Conservation (phyloP, 441 rosid species). For the Populus hybrid region DNA sequence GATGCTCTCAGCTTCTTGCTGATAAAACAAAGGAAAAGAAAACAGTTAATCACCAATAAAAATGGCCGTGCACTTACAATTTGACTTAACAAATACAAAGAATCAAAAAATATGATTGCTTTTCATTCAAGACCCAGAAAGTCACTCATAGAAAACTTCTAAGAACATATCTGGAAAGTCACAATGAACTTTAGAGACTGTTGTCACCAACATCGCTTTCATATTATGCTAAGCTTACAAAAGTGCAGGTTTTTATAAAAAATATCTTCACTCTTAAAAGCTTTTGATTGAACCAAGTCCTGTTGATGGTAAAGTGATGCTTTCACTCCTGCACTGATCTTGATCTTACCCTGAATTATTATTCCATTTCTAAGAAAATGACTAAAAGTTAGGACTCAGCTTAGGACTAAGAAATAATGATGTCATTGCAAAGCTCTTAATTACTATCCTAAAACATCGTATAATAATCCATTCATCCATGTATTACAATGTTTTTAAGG, state of each 20-base stretch:
- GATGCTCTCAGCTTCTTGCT: slow-evolving; percentile 69
- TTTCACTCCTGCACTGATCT: not conserved
- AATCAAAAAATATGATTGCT: not conserved
- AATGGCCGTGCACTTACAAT: slow-evolving; percentile 4
- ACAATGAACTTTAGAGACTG: not conserved
- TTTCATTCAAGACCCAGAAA: not conserved
- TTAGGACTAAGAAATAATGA: not conserved
- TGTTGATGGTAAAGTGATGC: not conserved
- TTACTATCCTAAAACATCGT: not conserved
- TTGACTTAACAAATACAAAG: not conserved
- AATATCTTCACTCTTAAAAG: not conserved
- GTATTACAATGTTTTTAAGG: not conserved
- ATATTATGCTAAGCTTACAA: no score
- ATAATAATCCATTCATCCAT: not conserved
- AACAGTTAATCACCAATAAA: slow-evolving; percentile 12
- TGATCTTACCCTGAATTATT: not conserved
- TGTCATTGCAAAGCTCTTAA: not conserved
- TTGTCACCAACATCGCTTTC: not conserved
- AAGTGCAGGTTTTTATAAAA: not conserved
- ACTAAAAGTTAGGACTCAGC: not conserved
- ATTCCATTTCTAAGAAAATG: not conserved
- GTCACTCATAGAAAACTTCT: not conserved
- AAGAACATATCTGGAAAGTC: not conserved
- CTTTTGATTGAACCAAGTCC: not conserved
- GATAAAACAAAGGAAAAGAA: slow-evolving; percentile 21